A percentile compares a stretch with the other conserved stretches of the same genome.
phyloP scores from a whole-genome alignment of 2,329 filamentous ascomycete species.

The Leptoxyphium fumago region DNA sequence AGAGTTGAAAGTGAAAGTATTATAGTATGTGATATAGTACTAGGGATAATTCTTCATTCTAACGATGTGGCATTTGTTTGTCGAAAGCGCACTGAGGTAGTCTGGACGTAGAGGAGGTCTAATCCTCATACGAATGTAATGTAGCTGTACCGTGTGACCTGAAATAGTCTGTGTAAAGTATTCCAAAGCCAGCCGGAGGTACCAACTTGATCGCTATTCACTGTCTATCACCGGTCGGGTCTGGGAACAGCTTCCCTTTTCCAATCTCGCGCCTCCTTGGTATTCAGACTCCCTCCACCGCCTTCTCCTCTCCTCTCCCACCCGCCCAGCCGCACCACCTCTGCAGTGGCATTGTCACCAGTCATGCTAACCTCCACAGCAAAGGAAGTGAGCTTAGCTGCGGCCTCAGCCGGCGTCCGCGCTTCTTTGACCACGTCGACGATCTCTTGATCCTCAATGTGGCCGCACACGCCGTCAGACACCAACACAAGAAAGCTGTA shows the following conservation, averaged over 20 bases:
- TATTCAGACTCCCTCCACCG: slow-evolving; percentile 75
- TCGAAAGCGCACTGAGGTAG: too few relatives aligned
- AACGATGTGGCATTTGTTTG: too few relatives aligned
- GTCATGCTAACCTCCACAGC: slow-evolving; percentile 65
- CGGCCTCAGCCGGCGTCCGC: slow-evolving; percentile 73
- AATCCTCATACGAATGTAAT: too few relatives aligned
- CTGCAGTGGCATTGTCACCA: slow-evolving; percentile 49
- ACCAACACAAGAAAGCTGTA: slow-evolving; percentile 82
- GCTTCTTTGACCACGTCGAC: slow-evolving; percentile 93
- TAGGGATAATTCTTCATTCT: too few relatives aligned
- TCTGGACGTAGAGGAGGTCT: too few relatives aligned
- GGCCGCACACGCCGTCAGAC: slow-evolving; percentile 77
- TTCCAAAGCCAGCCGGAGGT: too few relatives aligned
- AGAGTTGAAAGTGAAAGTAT: too few relatives aligned
- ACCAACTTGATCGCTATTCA: too few relatives aligned
- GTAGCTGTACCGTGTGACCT: too few relatives aligned
- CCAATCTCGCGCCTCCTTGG: slow-evolving; percentile 80
- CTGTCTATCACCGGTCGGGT: slow-evolving; percentile 37
- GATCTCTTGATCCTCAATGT: slow-evolving; percentile 81
- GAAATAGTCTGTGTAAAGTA: too few relatives aligned
- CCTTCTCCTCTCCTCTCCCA: slow-evolving; percentile 65
- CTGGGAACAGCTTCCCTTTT: slow-evolving; percentile 71
- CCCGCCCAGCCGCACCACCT: slow-evolving; percentile 48
- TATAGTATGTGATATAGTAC: too few relatives aligned
- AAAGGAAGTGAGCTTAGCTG: slow-evolving; percentile 65